phyloP scores from a whole-genome alignment of 2,329 filamentous ascomycete species.

The Colletotrichum navitas region DNA sequence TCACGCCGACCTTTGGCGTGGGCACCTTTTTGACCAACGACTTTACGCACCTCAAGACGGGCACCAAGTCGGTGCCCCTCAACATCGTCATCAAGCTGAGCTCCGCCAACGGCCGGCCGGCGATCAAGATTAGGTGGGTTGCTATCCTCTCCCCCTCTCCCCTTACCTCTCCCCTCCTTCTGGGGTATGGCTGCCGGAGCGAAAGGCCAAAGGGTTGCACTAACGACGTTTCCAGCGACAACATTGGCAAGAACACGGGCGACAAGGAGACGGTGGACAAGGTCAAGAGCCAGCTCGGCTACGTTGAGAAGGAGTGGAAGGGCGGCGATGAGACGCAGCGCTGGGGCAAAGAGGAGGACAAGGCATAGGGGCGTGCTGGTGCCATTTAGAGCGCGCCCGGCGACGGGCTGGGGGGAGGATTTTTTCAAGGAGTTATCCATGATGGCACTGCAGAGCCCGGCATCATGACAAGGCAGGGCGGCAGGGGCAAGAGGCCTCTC shows the following conservation, averaged over 20 bases:
- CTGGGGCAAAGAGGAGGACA: slow-evolving; percentile 74
- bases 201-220: not conserved
- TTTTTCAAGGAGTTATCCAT: not conserved
- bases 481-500: not conserved
- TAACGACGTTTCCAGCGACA: slow-evolving; percentile 66
- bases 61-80: slow-evolving; percentile 87
- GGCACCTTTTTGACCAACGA: slow-evolving; percentile 98
- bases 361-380: slow-evolving; percentile 38
- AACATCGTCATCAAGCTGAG: slow-evolving; percentile 99
- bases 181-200: not conserved
- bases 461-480: not conserved
- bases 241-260: slow-evolving; percentile 94
- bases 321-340: slow-evolving; percentile 85
- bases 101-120: slow-evolving; percentile 82
- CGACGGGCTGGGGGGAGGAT: slow-evolving; percentile 7
- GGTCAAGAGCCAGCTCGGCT: slow-evolving; percentile 88
- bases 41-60: slow-evolving; percentile 78
- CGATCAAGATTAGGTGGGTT: slow-evolving; percentile 84
- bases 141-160: not conserved
- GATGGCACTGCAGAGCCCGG: not conserved
- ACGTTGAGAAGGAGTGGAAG: slow-evolving; percentile 86
- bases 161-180: no score
- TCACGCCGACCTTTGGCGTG: slow-evolving; percentile 91
- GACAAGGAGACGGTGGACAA: slow-evolving; percentile 81
- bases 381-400: slow-evolving; percentile 31